Evolutionary conservation across 192 early-diverging fungal species (phyloP).

Genomic region (Backusella tarrabulga): DNA sequence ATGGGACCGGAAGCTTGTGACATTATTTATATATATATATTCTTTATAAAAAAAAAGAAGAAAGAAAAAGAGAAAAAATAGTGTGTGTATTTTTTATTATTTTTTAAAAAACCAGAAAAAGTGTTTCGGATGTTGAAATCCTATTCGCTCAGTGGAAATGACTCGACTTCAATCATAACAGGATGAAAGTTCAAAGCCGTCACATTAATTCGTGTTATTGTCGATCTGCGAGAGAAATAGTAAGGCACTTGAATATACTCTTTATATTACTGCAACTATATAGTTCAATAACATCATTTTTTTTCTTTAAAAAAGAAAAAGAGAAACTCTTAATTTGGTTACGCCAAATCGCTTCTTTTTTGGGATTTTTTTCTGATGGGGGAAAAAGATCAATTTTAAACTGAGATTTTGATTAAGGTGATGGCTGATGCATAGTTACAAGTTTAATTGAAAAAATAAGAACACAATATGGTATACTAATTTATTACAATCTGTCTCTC

Average conservation of each 20-base stretch:
- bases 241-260: too few species aligned
- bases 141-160: neutral
- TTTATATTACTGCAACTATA: neutral
- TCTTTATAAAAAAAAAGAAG: neutral
- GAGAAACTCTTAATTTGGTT: neutral
- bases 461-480: too few species aligned
- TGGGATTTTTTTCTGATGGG: neutral
- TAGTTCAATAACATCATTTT: neutral
- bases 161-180: constrained; percentile 1
- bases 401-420: too few species aligned
- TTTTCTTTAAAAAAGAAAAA: neutral
- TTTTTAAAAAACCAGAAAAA: neutral
- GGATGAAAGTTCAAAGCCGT: constrained; percentile 9
- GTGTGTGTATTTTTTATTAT: neutral
- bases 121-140: constrained; percentile 3
- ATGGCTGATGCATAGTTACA: too few species aligned
- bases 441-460: too few species aligned
- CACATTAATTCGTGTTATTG: neutral
- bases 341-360: neutral
- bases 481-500: too few species aligned
- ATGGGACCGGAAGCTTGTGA: constrained; percentile 42
- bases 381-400: too few species aligned
- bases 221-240: neutral
- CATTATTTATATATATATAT: constrained; percentile 20
- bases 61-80: constrained; percentile 9